A percentile compares a stretch with the other conserved stretches of the same genome.
phyloP scores from a whole-genome alignment of 345 rosid species.

The Lumnitzera littorea region DNA sequence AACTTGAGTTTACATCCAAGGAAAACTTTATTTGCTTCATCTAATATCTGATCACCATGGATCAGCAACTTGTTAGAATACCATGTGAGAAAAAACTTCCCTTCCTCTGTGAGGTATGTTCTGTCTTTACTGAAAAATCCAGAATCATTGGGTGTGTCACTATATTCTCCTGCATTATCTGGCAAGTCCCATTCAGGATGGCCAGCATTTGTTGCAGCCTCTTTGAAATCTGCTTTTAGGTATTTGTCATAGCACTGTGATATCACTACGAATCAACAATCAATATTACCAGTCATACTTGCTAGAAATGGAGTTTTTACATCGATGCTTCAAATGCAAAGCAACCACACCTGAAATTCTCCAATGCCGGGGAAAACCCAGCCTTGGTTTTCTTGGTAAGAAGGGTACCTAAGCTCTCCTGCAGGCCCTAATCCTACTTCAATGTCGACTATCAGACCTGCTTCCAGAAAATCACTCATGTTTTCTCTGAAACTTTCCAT shows the following conservation, averaged over 20 bases:
- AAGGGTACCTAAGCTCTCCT: constrained; percentile 87
- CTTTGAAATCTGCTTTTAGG: constrained; percentile 52
- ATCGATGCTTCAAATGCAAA: background rate
- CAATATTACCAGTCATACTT: background rate
- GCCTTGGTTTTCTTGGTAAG: constrained; percentile 67
- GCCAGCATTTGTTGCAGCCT: constrained; percentile 48
- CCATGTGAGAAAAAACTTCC: constrained; percentile 60
- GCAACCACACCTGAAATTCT: constrained; percentile 58
- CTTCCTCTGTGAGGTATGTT: constrained; percentile 50
- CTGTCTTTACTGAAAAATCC: constrained; percentile 54
- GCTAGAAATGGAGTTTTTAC: background rate
- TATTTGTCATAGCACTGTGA: constrained; percentile 72
- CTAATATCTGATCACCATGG: constrained; percentile 77
- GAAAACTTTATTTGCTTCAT: constrained; percentile 67
- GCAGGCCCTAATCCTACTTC: constrained; percentile 89
- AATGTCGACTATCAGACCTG: constrained; percentile 57
- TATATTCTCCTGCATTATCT: constrained; percentile 62
- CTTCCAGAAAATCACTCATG: constrained; percentile 55
- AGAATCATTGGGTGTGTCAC: constrained; percentile 49
- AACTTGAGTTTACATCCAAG: constrained; percentile 63
- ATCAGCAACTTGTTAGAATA: constrained; percentile 57
- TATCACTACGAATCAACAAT: background rate
- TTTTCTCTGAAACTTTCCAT: constrained; percentile 73
- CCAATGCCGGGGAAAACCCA: constrained; percentile 85
- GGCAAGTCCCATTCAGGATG: constrained; percentile 84